These are phyloP conservation scores for Yamadazyma triangularis DNA, from an alignment of 1,139 yeast genomes.

Conservation along the genomic window DNA sequence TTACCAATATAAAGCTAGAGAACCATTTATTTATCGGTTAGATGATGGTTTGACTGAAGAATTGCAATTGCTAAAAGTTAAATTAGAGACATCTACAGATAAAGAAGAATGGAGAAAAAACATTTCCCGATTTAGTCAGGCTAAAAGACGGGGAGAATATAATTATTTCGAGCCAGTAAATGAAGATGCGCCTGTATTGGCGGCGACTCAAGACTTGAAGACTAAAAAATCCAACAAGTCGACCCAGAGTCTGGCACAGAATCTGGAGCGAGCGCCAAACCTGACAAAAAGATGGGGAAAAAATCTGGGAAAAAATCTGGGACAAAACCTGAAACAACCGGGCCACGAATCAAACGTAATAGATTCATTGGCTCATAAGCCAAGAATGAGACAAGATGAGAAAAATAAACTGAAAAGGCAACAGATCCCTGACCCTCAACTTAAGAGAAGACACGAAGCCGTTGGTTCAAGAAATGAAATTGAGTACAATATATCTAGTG, in stretches of 20 bases:
- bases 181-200: background rate
- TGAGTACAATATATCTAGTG: background rate
- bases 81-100: slow-evolving; percentile 26
- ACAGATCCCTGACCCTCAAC: background rate
- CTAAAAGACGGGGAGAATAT: slow-evolving; percentile 2
- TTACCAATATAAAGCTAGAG: slow-evolving; percentile 17
- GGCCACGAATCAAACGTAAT: too few species aligned
- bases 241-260: background rate
- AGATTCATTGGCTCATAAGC: background rate
- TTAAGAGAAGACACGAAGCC: background rate
- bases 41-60: slow-evolving; percentile 16
- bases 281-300: background rate
- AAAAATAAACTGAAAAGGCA: background rate
- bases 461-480: background rate
- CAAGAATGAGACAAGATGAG: background rate
- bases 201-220: too few species aligned
- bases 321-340: background rate
- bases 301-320: background rate
- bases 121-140: slow-evolving; percentile 13
- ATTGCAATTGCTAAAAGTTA: slow-evolving; percentile 19
- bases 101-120: slow-evolving; percentile 23
- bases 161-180: slow-evolving; percentile 3
- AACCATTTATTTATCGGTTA: slow-evolving; percentile 20
- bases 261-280: too few species aligned
- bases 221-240: background rate